Evolutionary conservation across 129 eudicot species (phyloP).

Genomic region (Ambrosia trifida): DNA sequence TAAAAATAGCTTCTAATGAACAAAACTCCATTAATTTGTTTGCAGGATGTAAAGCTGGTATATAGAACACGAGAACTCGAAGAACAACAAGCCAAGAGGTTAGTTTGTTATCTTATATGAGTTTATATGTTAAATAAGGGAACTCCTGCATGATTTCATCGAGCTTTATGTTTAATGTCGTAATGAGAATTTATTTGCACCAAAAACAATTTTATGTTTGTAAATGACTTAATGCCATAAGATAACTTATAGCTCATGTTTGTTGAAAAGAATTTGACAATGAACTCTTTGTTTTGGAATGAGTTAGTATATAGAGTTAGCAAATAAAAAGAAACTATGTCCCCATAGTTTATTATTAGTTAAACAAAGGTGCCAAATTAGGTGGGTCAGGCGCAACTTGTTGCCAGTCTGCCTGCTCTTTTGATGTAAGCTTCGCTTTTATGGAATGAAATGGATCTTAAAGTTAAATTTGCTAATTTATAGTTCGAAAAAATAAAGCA

Average conservation of each 20-base stretch:
- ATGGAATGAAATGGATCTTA: no score
- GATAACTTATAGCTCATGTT: neutral
- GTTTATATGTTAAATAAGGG: constrained; percentile 10
- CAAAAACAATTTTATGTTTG: neutral
- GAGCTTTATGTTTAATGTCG: constrained; percentile 2
- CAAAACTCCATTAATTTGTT: neutral
- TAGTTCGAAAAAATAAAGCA: no score
- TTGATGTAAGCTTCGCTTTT: no score
- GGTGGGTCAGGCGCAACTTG: no score
- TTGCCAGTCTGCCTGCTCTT: no score
- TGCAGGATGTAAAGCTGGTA: constrained; percentile 56
- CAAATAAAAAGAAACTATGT: neutral
- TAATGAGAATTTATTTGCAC: neutral
- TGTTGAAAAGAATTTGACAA: neutral
- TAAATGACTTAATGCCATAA: neutral
- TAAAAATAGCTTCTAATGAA: neutral
- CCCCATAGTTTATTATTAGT: no score
- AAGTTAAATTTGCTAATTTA: no score
- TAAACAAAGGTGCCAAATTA: neutral
- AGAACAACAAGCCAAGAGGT: constrained; percentile 76
- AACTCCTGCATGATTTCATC: neutral
- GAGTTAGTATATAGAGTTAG: neutral
- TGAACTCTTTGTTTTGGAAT: neutral
- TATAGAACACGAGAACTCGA: constrained; percentile 64
- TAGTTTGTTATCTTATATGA: constrained; percentile 15